Conservation (phyloP, 2,329 filamentous ascomycete species). For the Pseudomassariella vexata region DNA sequence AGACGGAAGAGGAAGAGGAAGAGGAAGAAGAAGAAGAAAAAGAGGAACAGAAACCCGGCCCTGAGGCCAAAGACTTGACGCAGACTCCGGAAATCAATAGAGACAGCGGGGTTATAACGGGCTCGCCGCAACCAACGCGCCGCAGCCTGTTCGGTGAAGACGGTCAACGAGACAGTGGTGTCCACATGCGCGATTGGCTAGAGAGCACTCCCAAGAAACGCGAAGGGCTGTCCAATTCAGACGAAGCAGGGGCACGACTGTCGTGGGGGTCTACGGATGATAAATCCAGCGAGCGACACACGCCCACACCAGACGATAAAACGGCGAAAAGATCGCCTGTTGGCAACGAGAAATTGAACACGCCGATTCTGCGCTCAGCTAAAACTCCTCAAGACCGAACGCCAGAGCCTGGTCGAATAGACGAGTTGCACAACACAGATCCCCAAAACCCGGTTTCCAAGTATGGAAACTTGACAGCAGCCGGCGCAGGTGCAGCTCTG, state of each 20-base stretch:
- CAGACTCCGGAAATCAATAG: constrained; percentile 33
- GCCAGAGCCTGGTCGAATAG: constrained; percentile 7
- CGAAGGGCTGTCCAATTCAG: constrained; percentile 15
- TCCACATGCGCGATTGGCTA: constrained; percentile 46
- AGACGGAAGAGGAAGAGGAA: constrained; percentile 45
- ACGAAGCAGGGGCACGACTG: constrained; percentile 21
- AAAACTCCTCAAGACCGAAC: constrained; percentile 9
- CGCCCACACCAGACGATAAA: constrained; percentile 22
- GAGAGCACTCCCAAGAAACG: constrained; percentile 22
- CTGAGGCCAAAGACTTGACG: constrained; percentile 9
- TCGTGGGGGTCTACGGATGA: constrained; percentile 34
- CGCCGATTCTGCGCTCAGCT: constrained; percentile 18
- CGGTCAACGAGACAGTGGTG: constrained; percentile 47
- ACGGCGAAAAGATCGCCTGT: constrained; percentile 16
- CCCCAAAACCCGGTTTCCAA: constrained; percentile 14
- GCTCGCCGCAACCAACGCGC: constrained; percentile 35
- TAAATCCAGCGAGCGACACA: constrained; percentile 33
- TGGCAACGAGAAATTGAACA: constrained; percentile 19
- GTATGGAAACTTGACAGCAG: constrained; percentile 14
- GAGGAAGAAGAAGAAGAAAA: constrained; percentile 42
- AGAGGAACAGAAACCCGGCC: constrained; percentile 16
- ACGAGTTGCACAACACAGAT: constrained; percentile 9
- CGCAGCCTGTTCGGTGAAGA: constrained; percentile 28
- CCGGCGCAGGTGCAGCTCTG: constrained; percentile 11
- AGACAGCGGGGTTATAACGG: constrained; percentile 44